Percentiles rank a stretch among this genome's conserved stretches.
phyloP scores from a whole-genome alignment of 495 filamentous ascomycete species.

The Pseudoneurospora amorphoporcata region DNA sequence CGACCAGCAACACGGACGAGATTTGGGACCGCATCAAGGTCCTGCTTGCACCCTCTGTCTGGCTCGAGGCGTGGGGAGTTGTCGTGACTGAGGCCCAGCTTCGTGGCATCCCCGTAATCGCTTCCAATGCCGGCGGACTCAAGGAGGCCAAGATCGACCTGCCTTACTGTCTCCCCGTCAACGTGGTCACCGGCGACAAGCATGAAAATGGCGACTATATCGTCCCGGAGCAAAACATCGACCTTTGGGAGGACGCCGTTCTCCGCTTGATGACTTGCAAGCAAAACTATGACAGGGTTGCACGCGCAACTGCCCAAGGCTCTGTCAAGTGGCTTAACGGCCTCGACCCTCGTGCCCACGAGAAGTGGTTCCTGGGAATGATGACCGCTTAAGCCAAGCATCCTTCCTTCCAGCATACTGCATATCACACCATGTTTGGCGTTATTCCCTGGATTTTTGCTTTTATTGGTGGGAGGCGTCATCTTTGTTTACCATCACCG shows the following conservation, averaged over 20 bases:
- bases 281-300: conserved; percentile 8
- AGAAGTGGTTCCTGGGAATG: conserved; percentile 23
- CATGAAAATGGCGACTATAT: conserved; percentile 16
- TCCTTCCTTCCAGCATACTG: background rate
- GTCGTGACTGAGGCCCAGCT: conserved; percentile 25
- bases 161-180: conserved; percentile 19
- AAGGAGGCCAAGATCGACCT: conserved; percentile 21
- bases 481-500: background rate
- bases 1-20: conserved; percentile 18
- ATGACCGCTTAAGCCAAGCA: conserved; percentile 1
- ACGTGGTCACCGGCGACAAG: conserved; percentile 14
- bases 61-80: conserved; percentile 24
- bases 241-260: conserved; percentile 11
- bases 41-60: conserved; percentile 20
- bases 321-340: conserved; percentile 13
- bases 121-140: conserved; percentile 22
- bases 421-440: background rate
- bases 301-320: conserved; percentile 5
- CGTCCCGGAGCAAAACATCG: conserved; percentile 17
- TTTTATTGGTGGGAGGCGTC: background rate
- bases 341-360: conserved; percentile 12
- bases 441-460: background rate
- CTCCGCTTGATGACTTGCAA: conserved; percentile 12
- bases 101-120: conserved; percentile 23
- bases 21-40: conserved; percentile 25